Evolutionary conservation across 106 monocot genomes (phyloP), one percentile per base, ranked within the genome.

Genomic region (Phalaenopsis aphrodite): DNA sequence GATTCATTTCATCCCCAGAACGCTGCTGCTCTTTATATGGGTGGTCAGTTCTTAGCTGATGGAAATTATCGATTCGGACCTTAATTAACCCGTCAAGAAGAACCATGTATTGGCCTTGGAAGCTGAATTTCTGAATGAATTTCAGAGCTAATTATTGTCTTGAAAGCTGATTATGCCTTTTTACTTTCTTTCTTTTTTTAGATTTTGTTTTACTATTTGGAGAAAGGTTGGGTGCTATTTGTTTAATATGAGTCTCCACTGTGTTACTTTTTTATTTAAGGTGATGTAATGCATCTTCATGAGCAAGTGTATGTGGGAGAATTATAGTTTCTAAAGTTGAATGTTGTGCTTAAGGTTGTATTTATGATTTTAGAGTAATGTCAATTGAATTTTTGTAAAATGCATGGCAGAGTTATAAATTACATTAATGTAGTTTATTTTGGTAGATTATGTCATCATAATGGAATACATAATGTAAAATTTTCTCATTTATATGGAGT

Each of bases 1-100:
- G 73, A 85, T 61, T 78, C 79, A 17, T 81, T 81, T 24, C 83
- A 83, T 49, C 76, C 36, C 7, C 82, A 52, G 76, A 84, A 84
- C 36, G 76, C 83, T 23, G 74, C 81, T 42, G 72, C 83, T 30
- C 56, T 83, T 21, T 83, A 73, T 55, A 83, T 83, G 83, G 83
- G 78, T 45, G 83, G 83, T 0, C 83, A 83, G 55, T 83, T 83
- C 57, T 49, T 76, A 78, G 78, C 72, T 11, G 83, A 83, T 46
- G 73, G 72, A 14, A 72, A n/a, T 12, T 83, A 78, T 39, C 78
- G 83, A 45, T 41, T 83, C 19, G 83, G 78, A 15, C 83, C 78
- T 4, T 83, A 30, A 83, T 65, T 2, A 10, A 65, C 23, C 5
- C 5, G 21, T 7, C 6, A 8, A 65, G 24, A 24, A 23, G 12